Evolutionary conservation across 768 basidiomycete genomes (phyloP), one percentile per base, ranked within the genome.

Genomic region (Boletus patriciae): DNA sequence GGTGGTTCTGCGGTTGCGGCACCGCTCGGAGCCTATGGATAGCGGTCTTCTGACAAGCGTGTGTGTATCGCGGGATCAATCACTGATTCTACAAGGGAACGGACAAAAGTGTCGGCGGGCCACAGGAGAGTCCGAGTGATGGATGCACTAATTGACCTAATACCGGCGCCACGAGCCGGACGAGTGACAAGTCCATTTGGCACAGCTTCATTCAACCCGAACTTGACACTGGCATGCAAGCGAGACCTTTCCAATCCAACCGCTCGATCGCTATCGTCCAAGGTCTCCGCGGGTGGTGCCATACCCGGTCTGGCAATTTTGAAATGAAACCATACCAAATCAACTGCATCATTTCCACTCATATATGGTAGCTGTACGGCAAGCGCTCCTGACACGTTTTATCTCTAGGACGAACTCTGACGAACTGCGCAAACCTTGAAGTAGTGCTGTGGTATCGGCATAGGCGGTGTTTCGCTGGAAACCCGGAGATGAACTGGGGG

Each of bases 1-100:
- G 50, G 37, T 31, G 25, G 40, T 48, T 52, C 52, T 36, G 34
- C 25, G 27, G 46, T 41, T 47, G 62, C 59, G 57, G 65, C 11
- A 50, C 62, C 62, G 62, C 49, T 57, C 45, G 40, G 43, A 49
- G 42, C 36, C 52, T 36, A n/a, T 29, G 40, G 25, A 49, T 10
- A 18, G 16, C 23, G 12, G n/a, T 23, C 31, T 37, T 47, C 23
- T 44, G 60, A 50, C 46, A 51, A 52, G 51, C 43, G 21, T 46
- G 43, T 54, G 29, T 16, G 46, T 40, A 52, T 57, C 53, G 61
- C 62, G 56, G 54, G 65, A 61, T 38, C 44, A 5, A 63, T 59
- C 45, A 23, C 29, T 15, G 25, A 21, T 27, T 40, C 3, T 18
- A 25, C 15, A 38, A 21, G 11, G 37, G 8, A 37, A 49, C 18